Evolutionary conservation across 192 early-diverging fungal genomes (phyloP).

Genomic region (Paraglomus occultum): DNA sequence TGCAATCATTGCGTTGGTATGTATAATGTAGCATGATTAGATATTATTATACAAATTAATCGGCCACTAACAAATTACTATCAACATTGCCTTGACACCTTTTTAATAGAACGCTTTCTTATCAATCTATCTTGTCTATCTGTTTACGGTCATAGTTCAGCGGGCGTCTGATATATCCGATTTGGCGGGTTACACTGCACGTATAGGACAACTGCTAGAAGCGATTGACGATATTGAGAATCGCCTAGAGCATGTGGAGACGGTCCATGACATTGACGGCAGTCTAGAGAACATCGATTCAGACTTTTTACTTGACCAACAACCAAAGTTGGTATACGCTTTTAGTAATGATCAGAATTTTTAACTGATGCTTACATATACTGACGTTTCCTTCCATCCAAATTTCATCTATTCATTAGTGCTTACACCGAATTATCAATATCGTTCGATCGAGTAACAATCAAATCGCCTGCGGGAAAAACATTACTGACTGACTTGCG

Average conservation of each 20-base stretch:
- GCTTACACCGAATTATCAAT: constrained; percentile 22
- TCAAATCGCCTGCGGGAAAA: constrained; percentile 36
- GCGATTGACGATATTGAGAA: constrained; percentile 55
- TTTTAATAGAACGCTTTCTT: constrained; percentile 65
- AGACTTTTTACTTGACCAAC: neutral
- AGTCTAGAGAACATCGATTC: constrained; percentile 21
- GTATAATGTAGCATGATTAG: neutral
- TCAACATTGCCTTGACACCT: constrained; percentile 11
- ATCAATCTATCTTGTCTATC: constrained; percentile 81
- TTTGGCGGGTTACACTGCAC: constrained; percentile 78
- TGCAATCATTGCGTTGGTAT: constrained; percentile 69
- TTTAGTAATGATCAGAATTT: neutral
- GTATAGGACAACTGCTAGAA: constrained; percentile 80
- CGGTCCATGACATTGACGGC: constrained; percentile 43
- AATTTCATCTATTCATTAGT: constrained; percentile 15
- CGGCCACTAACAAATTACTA: neutral
- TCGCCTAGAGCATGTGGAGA: constrained; percentile 48
- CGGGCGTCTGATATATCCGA: constrained; percentile 69
- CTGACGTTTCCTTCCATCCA: neutral
- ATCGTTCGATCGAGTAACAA: constrained; percentile 38
- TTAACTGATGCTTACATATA: neutral
- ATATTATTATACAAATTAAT: neutral
- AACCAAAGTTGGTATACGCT: constrained; percentile 23
- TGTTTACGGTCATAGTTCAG: constrained; percentile 69
- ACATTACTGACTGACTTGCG: constrained; percentile 46